Evolutionary conservation across 768 basidiomycete species (phyloP).

Genomic region (Russula virescens): DNA sequence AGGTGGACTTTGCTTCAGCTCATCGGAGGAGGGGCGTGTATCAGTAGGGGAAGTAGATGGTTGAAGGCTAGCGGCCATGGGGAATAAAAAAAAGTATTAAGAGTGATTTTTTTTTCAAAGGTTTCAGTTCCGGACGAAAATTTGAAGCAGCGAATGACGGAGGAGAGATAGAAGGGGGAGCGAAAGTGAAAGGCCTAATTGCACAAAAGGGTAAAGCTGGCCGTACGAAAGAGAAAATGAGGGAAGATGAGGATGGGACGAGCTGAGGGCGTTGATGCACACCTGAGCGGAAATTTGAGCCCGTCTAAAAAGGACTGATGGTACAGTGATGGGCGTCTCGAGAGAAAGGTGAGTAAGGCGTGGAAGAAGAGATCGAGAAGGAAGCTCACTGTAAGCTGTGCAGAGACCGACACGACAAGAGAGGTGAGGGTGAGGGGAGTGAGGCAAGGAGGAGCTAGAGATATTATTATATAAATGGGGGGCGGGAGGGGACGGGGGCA

Average conservation of each 20-base stretch:
- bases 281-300: slow-evolving; percentile 70
- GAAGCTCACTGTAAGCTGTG: slow-evolving; percentile 18
- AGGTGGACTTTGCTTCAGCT: slow-evolving; percentile 80
- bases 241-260: slow-evolving; percentile 24
- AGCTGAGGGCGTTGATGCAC: slow-evolving; percentile 23
- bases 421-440: slow-evolving; percentile 17
- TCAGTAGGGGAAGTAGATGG: slow-evolving; percentile 67
- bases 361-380: slow-evolving; percentile 7
- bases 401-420: slow-evolving; percentile 12
- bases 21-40: slow-evolving; percentile 61
- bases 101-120: slow-evolving; percentile 39
- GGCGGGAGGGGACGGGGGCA: background rate
- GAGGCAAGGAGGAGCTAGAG: slow-evolving; percentile 3
- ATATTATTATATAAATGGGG: slow-evolving; percentile 24
- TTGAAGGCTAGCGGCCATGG: slow-evolving; percentile 69
- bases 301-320: slow-evolving; percentile 75
- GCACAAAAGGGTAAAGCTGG: slow-evolving; percentile 59
- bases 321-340: slow-evolving; percentile 56
- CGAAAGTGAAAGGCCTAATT: slow-evolving; percentile 44
- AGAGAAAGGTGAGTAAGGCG: slow-evolving; percentile 5
- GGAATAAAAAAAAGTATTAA: slow-evolving; percentile 33
- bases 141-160: slow-evolving; percentile 38
- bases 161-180: slow-evolving; percentile 40
- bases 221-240: slow-evolving; percentile 22
- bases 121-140: slow-evolving; percentile 41